Base-by-base conservation (phyloP, 192 early-diverging fungal species). In the Linnemannia schmuckeri region DNA sequence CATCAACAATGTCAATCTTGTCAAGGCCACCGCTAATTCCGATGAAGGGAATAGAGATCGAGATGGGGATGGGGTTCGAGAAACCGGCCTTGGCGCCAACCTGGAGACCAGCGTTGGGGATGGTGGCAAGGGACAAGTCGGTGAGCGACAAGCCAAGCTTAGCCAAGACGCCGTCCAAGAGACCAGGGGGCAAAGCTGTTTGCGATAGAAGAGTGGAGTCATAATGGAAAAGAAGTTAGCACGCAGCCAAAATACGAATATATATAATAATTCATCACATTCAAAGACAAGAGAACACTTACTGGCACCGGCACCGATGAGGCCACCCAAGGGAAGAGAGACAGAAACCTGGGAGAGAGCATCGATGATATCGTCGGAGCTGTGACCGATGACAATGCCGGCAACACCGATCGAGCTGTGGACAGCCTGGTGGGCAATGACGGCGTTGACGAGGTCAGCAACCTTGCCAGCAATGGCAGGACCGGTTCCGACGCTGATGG, bases 1-100 rank as follows among this genome's bases (percentile, higher is more conserved):
- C 76, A 35, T 81, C 70, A 49, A 81, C 75, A 47, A 87, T 81
- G 37, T 87, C 85, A 20, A 78, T 52, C 4, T 72, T 75, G 57
- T 87, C 85, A 35, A 87, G 79, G 66, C 85, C 85, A 57, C 79
- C 79, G 27, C 76, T 78, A 49, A 81, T 44, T 38, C 85, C 85
- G 63, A 87, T 87, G 78, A 78, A 87, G 12, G 85, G 85, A 69
- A 87, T 72, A 20, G 85, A 87, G 38, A 87, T 6, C 18, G 85
- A 81, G 52, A 87, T 74, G 41, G 85, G 85, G 72, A 87, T 81
- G 27, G 85, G 85, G 76, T 87, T 81, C 47, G 79, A 81, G 80
- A 87, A 87, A 6, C 35, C 42, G 41, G 85, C 85, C 22, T 52
- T 74, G 72, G 80, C 85, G 22, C 85, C 80, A 71, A 75, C 42